Conservation (phyloP, 2,329 filamentous ascomycete species). For the Trichoderma semiorbis region DNA sequence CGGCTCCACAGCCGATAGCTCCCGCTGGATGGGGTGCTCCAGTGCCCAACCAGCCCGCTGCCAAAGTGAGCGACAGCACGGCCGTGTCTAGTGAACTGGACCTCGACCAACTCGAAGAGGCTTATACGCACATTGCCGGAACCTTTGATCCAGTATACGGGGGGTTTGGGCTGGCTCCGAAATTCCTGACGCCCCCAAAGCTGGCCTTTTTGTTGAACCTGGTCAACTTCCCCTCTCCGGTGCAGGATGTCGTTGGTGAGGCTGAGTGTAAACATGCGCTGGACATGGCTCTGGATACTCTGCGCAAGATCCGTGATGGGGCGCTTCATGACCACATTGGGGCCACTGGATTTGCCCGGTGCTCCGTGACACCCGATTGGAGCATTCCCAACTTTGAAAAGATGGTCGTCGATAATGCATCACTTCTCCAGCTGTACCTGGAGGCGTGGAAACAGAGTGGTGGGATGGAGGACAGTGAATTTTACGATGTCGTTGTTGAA, state of each 20-base stretch:
- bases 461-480: conserved; percentile 58
- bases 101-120: conserved; percentile 86
- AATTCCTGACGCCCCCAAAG: conserved; percentile 87
- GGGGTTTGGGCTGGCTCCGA: conserved; percentile 78
- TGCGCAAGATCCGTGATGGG: conserved; percentile 66
- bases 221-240: conserved; percentile 64
- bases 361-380: conserved; percentile 90
- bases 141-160: conserved; percentile 78
- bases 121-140: conserved; percentile 72
- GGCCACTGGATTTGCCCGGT: conserved; percentile 59
- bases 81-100: conserved; percentile 67
- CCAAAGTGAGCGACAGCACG: conserved; percentile 24
- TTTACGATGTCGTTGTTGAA: conserved; percentile 75
- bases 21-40: conserved; percentile 32
- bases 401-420: conserved; percentile 89
- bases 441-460: conserved; percentile 70
- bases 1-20: conserved; percentile 29
- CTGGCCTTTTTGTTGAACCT: conserved; percentile 77
- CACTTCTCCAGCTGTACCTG: conserved; percentile 77
- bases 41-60: conserved; percentile 27
- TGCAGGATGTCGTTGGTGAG: conserved; percentile 83
- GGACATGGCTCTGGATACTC: conserved; percentile 75
- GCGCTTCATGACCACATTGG: conserved; percentile 56
- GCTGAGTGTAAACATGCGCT: conserved; percentile 70
- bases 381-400: conserved; percentile 95